A percentile compares a stretch with the other conserved stretches of the same genome.
phyloP scores from a whole-genome alignment of 495 filamentous ascomycete species.

The Penicillium nucicola region DNA sequence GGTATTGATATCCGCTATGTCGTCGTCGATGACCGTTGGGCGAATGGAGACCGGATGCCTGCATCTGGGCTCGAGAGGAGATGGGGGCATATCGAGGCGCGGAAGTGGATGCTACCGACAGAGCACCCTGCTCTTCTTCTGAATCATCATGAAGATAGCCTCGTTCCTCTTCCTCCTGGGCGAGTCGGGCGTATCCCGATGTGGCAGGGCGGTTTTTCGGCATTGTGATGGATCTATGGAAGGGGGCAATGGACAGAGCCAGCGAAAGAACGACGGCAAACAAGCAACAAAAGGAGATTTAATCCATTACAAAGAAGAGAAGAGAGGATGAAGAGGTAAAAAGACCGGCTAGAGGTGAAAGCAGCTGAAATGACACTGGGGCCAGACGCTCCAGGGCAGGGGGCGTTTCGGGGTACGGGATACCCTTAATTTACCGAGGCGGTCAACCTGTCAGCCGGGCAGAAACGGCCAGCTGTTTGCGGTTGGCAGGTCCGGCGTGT shows the following conservation, averaged over 20 bases:
- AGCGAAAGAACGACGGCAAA: slow-evolving; percentile 6
- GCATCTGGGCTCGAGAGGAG: slow-evolving; percentile 49
- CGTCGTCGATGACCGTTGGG: slow-evolving; percentile 43
- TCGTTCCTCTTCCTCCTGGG: slow-evolving; percentile 78
- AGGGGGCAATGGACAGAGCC: slow-evolving; percentile 11
- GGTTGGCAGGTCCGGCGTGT: not conserved
- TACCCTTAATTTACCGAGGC: slow-evolving; percentile 20
- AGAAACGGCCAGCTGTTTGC: not conserved
- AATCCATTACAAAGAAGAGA: slow-evolving; percentile 22
- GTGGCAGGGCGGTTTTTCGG: slow-evolving; percentile 65
- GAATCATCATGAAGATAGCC: slow-evolving; percentile 62
- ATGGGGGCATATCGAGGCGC: slow-evolving; percentile 69
- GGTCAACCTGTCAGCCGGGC: not conserved
- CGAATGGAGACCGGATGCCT: slow-evolving; percentile 36
- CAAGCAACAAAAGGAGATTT: slow-evolving; percentile 15
- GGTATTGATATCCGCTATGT: slow-evolving; percentile 41
- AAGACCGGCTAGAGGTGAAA: slow-evolving; percentile 11
- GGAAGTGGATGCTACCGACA: slow-evolving; percentile 57
- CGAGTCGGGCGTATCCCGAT: slow-evolving; percentile 88
- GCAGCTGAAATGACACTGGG: slow-evolving; percentile 21
- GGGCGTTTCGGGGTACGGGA: slow-evolving; percentile 5
- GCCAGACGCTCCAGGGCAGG: slow-evolving; percentile 16
- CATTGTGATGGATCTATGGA: slow-evolving; percentile 35
- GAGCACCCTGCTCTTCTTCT: slow-evolving; percentile 59
- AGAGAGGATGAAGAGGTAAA: not conserved